Conservation (phyloP, 2,329 filamentous ascomycete genomes). For the Claviceps maximensis region DNA sequence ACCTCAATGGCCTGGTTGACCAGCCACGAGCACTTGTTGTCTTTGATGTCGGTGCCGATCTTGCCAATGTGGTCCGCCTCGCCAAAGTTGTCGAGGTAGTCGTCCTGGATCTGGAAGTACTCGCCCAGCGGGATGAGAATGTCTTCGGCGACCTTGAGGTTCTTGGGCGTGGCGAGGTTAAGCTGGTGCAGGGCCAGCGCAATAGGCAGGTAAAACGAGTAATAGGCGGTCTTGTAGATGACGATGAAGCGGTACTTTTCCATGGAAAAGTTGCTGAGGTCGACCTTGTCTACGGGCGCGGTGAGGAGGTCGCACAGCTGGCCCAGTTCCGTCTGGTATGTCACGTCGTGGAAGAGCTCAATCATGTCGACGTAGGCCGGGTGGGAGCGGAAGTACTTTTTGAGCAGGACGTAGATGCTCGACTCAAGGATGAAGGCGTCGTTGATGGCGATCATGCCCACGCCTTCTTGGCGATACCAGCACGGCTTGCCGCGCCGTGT, state of each 20-base stretch:
- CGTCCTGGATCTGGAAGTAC: conserved; percentile 98
- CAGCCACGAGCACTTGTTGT: conserved; percentile 99
- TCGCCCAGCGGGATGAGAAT: conserved; percentile 95
- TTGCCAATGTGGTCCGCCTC: conserved; percentile 89
- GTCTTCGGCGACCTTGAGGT: conserved; percentile 76
- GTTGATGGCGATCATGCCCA: conserved; percentile 97
- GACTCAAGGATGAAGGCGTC: conserved; percentile 93
- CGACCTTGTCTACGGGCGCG: conserved; percentile 83
- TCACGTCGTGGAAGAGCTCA: conserved; percentile 92
- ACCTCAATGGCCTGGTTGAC: conserved; percentile 84
- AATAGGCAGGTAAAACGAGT: conserved; percentile 97
- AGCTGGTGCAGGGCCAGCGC: conserved; percentile 79
- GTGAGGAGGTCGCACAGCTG: conserved; percentile 92
- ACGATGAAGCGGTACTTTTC: conserved; percentile 97
- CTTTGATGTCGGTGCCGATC: conserved; percentile 96
- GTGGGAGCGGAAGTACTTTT: conserved; percentile 84
- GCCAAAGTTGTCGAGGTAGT: conserved; percentile 97
- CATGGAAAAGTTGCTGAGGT: conserved; percentile 90
- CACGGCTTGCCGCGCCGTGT: conserved; percentile 89
- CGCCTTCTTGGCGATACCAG: conserved; percentile 84
- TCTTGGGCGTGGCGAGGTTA: conserved; percentile 71
- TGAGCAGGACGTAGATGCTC: conserved; percentile 79
- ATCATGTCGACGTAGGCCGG: conserved; percentile 80
- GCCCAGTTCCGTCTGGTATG: conserved; percentile 88
- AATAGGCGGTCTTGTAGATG: conserved; percentile 98